phyloP scores from a whole-genome alignment of 305 asterid genomes.

The Petunia hybrid region DNA sequence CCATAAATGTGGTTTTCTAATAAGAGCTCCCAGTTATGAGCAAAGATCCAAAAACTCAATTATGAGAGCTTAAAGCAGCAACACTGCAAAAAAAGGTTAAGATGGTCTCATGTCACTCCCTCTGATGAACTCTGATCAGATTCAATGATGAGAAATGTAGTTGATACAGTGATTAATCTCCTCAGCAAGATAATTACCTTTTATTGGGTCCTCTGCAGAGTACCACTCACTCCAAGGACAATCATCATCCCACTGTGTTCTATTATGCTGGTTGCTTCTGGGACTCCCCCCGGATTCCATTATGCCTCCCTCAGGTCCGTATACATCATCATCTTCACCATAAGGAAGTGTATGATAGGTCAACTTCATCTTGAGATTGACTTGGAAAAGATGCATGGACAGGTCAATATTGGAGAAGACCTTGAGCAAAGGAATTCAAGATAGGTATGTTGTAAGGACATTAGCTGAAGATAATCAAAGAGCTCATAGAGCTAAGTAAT shows the following conservation, averaged over 20 bases:
- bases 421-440: slow-evolving; percentile 49
- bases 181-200: slow-evolving; percentile 57
- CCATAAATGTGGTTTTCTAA: background rate
- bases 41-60: slow-evolving; percentile 3
- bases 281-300: slow-evolving; percentile 55
- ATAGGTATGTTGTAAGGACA: background rate
- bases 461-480: slow-evolving; percentile 11
- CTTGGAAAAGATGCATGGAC: slow-evolving; percentile 77
- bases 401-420: slow-evolving; percentile 84
- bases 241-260: slow-evolving; percentile 84
- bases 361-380: slow-evolving; percentile 82
- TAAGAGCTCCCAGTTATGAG: slow-evolving; percentile 14
- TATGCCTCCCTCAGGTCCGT: slow-evolving; percentile 52
- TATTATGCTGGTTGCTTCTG: slow-evolving; percentile 54
- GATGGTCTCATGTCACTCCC: slow-evolving; percentile 30
- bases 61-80: slow-evolving; percentile 26
- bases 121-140: background rate
- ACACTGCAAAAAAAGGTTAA: slow-evolving; percentile 13
- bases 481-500: slow-evolving; percentile 21
- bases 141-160: background rate
- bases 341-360: slow-evolving; percentile 75
- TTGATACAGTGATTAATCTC: slow-evolving; percentile 19
- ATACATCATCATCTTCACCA: slow-evolving; percentile 67
- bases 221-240: slow-evolving; percentile 99
- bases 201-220: slow-evolving; percentile 88